Evolutionary conservation across 305 asterid genomes (phyloP).

Genomic region (Rubia balearica): DNA sequence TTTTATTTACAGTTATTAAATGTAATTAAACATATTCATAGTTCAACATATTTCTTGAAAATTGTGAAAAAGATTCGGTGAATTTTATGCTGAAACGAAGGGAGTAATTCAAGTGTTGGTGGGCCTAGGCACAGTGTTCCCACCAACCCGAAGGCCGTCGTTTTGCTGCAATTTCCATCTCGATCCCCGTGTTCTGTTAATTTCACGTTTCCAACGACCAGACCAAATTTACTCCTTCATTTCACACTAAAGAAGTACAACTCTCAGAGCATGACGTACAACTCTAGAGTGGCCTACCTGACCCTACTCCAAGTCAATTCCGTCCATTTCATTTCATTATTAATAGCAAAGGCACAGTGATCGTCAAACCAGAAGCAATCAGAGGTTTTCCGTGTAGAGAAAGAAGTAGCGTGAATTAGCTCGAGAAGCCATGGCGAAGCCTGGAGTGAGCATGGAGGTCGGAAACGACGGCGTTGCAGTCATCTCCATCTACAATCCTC

Average conservation of each 20-base stretch:
- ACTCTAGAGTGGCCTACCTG: not conserved
- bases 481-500: slow-evolving; percentile 69
- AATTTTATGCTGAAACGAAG: no score
- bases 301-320: not conserved
- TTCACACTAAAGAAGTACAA: not conserved
- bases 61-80: no score
- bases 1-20: no score
- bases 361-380: not conserved
- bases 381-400: not conserved
- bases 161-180: not conserved
- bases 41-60: no score
- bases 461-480: slow-evolving; percentile 85
- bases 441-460: slow-evolving; percentile 63
- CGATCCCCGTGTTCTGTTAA: not conserved
- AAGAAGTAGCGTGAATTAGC: not conserved
- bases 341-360: not conserved
- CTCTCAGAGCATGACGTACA: not conserved
- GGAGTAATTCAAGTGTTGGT: not conserved
- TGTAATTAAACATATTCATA: no score
- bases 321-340: not conserved
- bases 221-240: not conserved
- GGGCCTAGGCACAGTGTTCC: not conserved
- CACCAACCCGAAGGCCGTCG: slow-evolving; percentile 4
- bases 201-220: not conserved
- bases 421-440: slow-evolving; percentile 34